Percentiles rank a stretch among this genome's conserved stretches.
These are phyloP conservation scores for Neonectria hederae DNA, from an alignment of 2,329 filamentous ascomycete genomes.

Conservation along the genomic window DNA sequence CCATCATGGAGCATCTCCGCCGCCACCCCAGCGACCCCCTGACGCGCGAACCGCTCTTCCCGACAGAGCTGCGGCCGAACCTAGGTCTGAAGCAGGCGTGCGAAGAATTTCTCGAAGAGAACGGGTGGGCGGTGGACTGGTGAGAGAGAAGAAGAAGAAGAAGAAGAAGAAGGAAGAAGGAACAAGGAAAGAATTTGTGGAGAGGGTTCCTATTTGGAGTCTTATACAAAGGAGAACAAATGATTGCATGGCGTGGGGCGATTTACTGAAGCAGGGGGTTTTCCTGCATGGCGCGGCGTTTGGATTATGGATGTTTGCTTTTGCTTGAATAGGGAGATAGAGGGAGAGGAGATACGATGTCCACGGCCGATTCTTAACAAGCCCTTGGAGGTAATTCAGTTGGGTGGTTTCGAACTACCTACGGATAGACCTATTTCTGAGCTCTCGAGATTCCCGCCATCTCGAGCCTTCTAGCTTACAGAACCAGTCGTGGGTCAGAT, in stretches of 20 bases:
- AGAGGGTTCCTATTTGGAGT: constrained; percentile 17
- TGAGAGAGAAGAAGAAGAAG: constrained; percentile 49
- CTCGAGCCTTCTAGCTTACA: not conserved
- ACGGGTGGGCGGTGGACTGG: constrained; percentile 95
- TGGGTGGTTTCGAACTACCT: not conserved
- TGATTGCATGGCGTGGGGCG: constrained; percentile 3
- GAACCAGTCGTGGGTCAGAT: not conserved
- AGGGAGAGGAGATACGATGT: constrained; percentile 4
- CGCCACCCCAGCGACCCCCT: constrained; percentile 81
- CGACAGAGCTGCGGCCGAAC: constrained; percentile 81
- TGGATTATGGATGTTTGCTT: not conserved
- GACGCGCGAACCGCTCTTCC: constrained; percentile 77
- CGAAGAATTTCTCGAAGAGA: constrained; percentile 83
- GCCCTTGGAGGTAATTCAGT: not conserved
- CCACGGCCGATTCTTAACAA: not conserved
- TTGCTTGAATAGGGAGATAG: constrained; percentile 2
- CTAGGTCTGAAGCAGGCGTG: constrained; percentile 83
- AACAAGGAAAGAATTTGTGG: not conserved
- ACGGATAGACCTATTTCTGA: not conserved
- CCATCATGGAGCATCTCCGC: constrained; percentile 86
- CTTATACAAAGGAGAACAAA: not conserved
- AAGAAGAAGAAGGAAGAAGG: not conserved
- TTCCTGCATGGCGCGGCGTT: constrained; percentile 25
- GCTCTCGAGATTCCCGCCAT: not conserved
- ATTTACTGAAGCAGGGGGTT: not conserved